These are phyloP conservation scores for Acidomyces sp. DNA, from an alignment of 495 filamentous ascomycete species.

Conservation along the genomic window DNA sequence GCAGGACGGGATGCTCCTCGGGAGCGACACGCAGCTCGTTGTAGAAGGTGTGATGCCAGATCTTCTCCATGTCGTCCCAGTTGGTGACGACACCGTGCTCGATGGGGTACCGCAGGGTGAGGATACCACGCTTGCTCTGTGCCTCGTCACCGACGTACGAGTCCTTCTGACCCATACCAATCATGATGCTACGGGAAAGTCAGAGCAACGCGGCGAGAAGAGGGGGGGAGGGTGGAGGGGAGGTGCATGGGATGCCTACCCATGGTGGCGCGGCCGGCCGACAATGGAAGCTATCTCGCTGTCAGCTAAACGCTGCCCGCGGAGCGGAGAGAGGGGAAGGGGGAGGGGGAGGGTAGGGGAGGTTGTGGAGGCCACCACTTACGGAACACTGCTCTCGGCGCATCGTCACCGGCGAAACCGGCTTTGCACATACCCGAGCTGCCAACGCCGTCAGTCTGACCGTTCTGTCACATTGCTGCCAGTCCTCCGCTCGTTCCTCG, in stretches of 20 bases:
- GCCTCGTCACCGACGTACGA: constrained; percentile 99
- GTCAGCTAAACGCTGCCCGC: constrained; percentile 19
- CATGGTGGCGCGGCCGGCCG: constrained; percentile 98
- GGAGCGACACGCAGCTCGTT: constrained; percentile 99
- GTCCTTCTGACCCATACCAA: constrained; percentile 99
- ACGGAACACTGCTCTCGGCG: constrained; percentile 99
- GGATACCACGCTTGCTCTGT: constrained; percentile 99
- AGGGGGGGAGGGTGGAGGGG: no score
- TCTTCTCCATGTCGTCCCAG: constrained; percentile 99
- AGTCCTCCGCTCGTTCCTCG: constrained; percentile 1
- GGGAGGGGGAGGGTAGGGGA: background rate
- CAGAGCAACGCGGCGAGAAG: no score
- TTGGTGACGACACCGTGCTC: constrained; percentile 99
- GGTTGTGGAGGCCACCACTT: constrained; percentile 42
- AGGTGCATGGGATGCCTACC: no score
- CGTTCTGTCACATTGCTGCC: no score
- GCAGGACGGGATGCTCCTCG: constrained; percentile 98
- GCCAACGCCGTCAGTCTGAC: constrained; percentile 19
- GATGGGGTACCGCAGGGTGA: constrained; percentile 97
- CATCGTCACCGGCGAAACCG: constrained; percentile 99
- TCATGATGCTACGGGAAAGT: constrained; percentile 99
- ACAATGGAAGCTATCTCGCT: constrained; percentile 76
- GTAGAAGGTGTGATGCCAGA: constrained; percentile 99
- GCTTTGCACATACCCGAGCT: constrained; percentile 99
- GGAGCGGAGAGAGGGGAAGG: no score